Evolutionary conservation across 495 filamentous ascomycete species (phyloP).

Genomic region (Xylaria cubensis): DNA sequence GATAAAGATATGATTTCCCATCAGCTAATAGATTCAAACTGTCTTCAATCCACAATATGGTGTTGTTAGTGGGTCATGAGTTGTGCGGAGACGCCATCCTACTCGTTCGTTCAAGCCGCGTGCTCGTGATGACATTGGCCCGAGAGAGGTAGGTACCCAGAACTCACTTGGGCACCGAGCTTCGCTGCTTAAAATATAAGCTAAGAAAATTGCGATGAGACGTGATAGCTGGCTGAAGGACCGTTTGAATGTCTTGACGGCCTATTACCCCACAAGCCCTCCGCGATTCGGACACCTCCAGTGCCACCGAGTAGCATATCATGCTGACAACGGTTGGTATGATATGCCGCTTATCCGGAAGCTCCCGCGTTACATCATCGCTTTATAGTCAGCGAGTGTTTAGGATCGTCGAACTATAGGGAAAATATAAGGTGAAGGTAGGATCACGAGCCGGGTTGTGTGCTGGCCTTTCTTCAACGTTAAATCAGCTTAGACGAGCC

Average conservation of each 20-base stretch:
- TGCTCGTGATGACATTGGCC: slow-evolving; percentile 49
- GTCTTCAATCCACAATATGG: slow-evolving; percentile 27
- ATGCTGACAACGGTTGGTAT: background rate
- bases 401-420: background rate
- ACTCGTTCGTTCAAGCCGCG: slow-evolving; percentile 35
- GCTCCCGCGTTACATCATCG: background rate
- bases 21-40: slow-evolving; percentile 31
- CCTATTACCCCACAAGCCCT: background rate
- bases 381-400: background rate
- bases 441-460: background rate
- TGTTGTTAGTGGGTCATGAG: slow-evolving; percentile 38
- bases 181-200: slow-evolving; percentile 3
- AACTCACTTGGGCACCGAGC: slow-evolving; percentile 13
- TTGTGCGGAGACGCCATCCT: slow-evolving; percentile 32
- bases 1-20: slow-evolving; percentile 11
- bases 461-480: background rate
- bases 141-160: slow-evolving; percentile 34
- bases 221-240: background rate
- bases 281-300: slow-evolving; percentile 7
- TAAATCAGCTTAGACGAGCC: background rate
- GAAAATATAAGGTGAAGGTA: background rate
- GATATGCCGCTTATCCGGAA: slow-evolving; percentile 1
- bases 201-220: background rate
- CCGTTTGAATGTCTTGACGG: background rate
- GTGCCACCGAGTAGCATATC: background rate